phyloP scores from a whole-genome alignment of 805 yeast species.

The Millerozyma miso region DNA sequence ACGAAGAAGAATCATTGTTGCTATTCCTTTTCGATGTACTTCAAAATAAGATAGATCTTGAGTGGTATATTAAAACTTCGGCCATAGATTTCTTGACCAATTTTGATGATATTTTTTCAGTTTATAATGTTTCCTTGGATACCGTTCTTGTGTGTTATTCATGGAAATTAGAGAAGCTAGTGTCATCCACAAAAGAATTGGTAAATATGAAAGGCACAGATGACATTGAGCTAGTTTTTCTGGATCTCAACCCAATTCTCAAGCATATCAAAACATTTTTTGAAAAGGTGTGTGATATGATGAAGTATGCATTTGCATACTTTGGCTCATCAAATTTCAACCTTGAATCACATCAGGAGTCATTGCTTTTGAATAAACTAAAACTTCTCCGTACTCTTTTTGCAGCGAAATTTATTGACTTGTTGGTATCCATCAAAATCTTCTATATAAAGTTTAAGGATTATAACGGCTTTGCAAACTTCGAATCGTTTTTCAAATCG shows the following conservation, averaged over 20 bases:
- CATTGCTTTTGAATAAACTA: slow-evolving; percentile 15
- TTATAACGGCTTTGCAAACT: slow-evolving; percentile 25
- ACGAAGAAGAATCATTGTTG: slow-evolving; percentile 1
- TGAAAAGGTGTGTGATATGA: slow-evolving; percentile 6
- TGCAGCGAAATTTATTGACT: slow-evolving; percentile 26
- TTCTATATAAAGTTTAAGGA: slow-evolving; percentile 28
- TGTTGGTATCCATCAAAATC: slow-evolving; percentile 27
- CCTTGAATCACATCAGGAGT: slow-evolving; percentile 1
- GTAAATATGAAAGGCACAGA: slow-evolving; percentile 14
- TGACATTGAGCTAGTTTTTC: slow-evolving; percentile 22
- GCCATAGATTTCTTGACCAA: neutral
- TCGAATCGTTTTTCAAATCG: slow-evolving; percentile 29
- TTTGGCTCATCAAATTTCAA: slow-evolving; percentile 4
- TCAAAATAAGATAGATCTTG: slow-evolving; percentile 18
- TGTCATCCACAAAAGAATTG: slow-evolving; percentile 16
- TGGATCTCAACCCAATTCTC: slow-evolving; percentile 14
- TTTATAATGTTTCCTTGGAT: slow-evolving; percentile 18
- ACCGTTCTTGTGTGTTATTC: slow-evolving; percentile 23
- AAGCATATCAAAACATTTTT: slow-evolving; percentile 9
- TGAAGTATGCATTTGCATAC: slow-evolving; percentile 1
- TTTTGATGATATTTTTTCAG: slow-evolving; percentile 4
- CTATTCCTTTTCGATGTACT: slow-evolving; percentile 7
- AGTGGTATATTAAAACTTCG: slow-evolving; percentile 10
- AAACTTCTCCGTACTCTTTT: slow-evolving; percentile 20
- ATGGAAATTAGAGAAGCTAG: slow-evolving; percentile 34